Conservation (phyloP, 208 protist genomes). For the Acanthamoeba rhysodes region DNA sequence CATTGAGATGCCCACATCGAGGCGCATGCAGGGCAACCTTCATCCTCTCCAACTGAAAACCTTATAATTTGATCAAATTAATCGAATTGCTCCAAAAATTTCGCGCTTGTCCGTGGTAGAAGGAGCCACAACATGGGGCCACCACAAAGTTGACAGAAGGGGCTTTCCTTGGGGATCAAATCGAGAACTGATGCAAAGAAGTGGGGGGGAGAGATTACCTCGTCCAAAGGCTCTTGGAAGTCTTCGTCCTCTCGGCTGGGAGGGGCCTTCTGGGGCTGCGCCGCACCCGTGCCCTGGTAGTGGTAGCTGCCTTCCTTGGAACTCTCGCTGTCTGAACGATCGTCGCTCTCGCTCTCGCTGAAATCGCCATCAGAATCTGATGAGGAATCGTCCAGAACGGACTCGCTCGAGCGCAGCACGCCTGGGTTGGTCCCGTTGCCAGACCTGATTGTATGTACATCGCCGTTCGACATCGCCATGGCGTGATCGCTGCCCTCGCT, state of each 20-base stretch:
- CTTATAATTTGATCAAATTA: no score
- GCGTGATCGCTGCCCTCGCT: neutral
- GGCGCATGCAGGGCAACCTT: neutral
- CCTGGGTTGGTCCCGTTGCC: neutral
- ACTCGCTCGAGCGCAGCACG: neutral
- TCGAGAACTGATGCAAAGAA: neutral
- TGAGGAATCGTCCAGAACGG: neutral
- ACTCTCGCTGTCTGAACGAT: neutral
- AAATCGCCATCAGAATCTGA: conserved; percentile 9
- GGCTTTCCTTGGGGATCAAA: neutral
- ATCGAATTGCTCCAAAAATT: no score
- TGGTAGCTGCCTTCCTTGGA: neutral
- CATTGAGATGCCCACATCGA: neutral
- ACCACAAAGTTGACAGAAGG: neutral
- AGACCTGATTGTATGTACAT: conserved; percentile 9
- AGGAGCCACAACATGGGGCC: no score
- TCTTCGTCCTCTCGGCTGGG: neutral
- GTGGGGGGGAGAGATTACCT: neutral
- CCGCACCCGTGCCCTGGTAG: neutral
- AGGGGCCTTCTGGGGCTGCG: neutral
- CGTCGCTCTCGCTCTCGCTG: conserved; percentile 7
- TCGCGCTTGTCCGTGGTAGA: no score
- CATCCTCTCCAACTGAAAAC: neutral
- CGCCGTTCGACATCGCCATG: neutral
- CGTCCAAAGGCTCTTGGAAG: neutral